Conservation (phyloP, 768 basidiomycete species). For the Sarcomyxa edulis region DNA sequence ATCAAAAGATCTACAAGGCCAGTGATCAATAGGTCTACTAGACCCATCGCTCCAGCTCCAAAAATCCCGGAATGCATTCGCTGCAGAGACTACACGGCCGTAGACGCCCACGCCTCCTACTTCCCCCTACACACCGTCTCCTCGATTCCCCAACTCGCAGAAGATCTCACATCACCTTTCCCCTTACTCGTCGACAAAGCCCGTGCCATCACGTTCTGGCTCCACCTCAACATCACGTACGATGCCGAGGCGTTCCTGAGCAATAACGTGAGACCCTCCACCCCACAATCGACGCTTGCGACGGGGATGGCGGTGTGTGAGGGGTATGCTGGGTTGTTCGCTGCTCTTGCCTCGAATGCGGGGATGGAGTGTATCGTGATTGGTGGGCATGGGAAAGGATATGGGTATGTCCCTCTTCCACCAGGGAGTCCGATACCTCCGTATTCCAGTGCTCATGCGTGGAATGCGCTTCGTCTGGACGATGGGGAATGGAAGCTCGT, state of each 20-base stretch:
- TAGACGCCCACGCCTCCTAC: conserved; percentile 36
- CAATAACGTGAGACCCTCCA: conserved; percentile 29
- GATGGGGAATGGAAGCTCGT: conserved; percentile 42
- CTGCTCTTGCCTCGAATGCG: conserved; percentile 29
- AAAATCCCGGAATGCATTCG: too few species aligned
- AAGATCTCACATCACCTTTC: conserved; percentile 36
- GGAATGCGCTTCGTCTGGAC: conserved; percentile 40
- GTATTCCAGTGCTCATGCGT: conserved; percentile 37
- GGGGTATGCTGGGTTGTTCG: conserved; percentile 42
- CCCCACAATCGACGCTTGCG: conserved; percentile 31
- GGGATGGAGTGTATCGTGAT: conserved; percentile 36
- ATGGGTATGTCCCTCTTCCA: conserved; percentile 28
- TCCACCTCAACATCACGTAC: conserved; percentile 42
- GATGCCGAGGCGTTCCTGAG: conserved; percentile 38
- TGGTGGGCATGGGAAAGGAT: conserved; percentile 42
- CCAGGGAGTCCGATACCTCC: conserved; percentile 29
- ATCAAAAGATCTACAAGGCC: too few species aligned
- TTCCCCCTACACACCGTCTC: conserved; percentile 36
- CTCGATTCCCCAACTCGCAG: conserved; percentile 33
- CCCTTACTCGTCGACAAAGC: conserved; percentile 37
- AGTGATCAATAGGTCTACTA: too few species aligned
- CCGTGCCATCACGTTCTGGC: conserved; percentile 41
- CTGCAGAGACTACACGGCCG: conserved; percentile 35
- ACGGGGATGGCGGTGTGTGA: conserved; percentile 46
- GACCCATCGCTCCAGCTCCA: too few species aligned